Evolutionary conservation across 257 asterid genomes (phyloP).

Genomic region (Buddleja alternifolia): DNA sequence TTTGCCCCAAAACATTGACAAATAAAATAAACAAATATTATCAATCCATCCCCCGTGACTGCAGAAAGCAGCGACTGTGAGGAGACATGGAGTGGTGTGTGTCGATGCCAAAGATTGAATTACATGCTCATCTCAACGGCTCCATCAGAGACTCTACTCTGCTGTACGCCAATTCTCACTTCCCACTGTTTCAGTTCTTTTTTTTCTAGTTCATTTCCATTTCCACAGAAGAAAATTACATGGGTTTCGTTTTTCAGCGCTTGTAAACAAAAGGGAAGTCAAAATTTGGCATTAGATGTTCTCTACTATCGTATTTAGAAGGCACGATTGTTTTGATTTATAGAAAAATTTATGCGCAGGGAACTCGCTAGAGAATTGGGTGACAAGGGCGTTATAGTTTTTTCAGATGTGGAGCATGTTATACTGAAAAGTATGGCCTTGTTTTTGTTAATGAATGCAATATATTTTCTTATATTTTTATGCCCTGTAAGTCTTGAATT

Average conservation of each 20-base stretch:
- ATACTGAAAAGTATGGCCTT: constrained; percentile 63
- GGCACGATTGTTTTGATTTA: constrained; percentile 2
- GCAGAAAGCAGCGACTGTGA: constrained; percentile 18
- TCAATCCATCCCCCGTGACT: neutral
- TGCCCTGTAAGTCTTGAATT: neutral
- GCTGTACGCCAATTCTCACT: constrained; percentile 44
- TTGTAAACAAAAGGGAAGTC: neutral
- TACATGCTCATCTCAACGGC: constrained; percentile 95
- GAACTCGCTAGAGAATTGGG: constrained; percentile 83
- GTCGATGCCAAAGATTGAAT: constrained; percentile 80
- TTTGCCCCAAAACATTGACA: constrained; percentile 1
- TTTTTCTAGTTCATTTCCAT: constrained; percentile 4
- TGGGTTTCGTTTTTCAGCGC: constrained; percentile 19
- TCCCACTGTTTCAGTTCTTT: neutral
- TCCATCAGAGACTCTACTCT: constrained; percentile 86
- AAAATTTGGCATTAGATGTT: constrained; percentile 6
- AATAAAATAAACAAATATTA: neutral
- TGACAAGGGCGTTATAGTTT: constrained; percentile 58
- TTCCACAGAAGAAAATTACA: neutral
- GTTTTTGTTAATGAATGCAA: neutral
- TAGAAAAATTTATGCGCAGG: constrained; percentile 45
- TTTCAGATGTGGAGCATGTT: constrained; percentile 76
- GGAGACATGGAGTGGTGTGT: constrained; percentile 71
- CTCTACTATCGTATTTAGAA: neutral
- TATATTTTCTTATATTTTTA: neutral